These are phyloP conservation scores for Cryphonectria carpinicola DNA, from an alignment of 2,329 filamentous ascomycete species.

Conservation along the genomic window DNA sequence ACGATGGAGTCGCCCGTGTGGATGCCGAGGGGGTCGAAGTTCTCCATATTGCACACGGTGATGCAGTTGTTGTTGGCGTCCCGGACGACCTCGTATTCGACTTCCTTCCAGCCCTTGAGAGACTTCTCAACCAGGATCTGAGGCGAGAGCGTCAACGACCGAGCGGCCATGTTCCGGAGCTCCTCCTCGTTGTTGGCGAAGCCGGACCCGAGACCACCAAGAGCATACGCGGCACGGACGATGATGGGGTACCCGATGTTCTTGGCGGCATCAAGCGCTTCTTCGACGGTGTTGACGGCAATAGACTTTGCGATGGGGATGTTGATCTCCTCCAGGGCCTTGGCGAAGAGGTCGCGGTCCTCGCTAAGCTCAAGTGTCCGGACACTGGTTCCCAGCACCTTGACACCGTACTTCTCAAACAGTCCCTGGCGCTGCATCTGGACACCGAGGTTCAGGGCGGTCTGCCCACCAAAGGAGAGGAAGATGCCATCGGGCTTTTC, in stretches of 20 bases:
- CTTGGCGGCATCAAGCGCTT: constrained; percentile 85
- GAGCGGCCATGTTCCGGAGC: constrained; percentile 88
- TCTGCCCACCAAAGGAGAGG: constrained; percentile 96
- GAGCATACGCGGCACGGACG: constrained; percentile 92
- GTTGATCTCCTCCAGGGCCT: constrained; percentile 94
- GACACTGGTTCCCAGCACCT: constrained; percentile 93
- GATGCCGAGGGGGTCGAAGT: constrained; percentile 97
- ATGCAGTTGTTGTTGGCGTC: constrained; percentile 98
- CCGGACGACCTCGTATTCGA: constrained; percentile 97
- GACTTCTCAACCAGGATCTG: constrained; percentile 99
- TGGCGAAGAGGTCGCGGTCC: constrained; percentile 93
- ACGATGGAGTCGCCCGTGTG: constrained; percentile 99
- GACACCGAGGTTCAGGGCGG: constrained; percentile 93
- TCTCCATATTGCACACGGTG: constrained; percentile 99
- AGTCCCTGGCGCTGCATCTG: constrained; percentile 96
- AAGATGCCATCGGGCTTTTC: constrained; percentile 97
- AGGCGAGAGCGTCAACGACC: constrained; percentile 89
- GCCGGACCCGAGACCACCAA: constrained; percentile 93
- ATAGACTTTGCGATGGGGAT: constrained; percentile 97
- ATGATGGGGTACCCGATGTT: constrained; percentile 96
- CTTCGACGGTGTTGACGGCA: constrained; percentile 87
- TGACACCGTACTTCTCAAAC: constrained; percentile 93
- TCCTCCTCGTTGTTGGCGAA: constrained; percentile 95
- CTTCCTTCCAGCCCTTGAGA: constrained; percentile 99
- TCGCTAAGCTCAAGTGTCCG: constrained; percentile 93